Conservation (phyloP, 2,329 filamentous ascomycete species). For the Claviceps capensis region DNA sequence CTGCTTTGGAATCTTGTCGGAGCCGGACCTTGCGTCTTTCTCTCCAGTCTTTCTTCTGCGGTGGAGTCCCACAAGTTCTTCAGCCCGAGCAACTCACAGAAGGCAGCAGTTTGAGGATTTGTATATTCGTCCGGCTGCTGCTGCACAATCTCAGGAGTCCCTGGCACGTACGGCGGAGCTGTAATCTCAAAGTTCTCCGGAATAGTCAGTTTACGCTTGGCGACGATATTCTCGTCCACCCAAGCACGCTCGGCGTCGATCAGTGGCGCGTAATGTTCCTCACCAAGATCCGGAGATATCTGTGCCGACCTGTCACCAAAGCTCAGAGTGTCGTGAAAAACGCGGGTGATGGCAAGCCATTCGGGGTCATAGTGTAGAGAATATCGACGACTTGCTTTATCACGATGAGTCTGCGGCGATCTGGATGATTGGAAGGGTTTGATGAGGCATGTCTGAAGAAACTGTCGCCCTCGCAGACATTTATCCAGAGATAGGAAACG, state of each 20-base stretch:
- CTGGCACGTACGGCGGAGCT: conserved; percentile 54
- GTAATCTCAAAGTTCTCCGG: conserved; percentile 68
- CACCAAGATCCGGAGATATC: conserved; percentile 48
- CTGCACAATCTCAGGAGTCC: conserved; percentile 40
- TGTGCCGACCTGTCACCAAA: conserved; percentile 45
- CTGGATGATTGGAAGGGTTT: conserved; percentile 26
- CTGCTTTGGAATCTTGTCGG: conserved; percentile 22
- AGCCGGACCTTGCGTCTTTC: conserved; percentile 44
- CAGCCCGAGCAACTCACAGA: conserved; percentile 67
- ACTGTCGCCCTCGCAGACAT: conserved; percentile 65
- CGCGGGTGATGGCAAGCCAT: conserved; percentile 87
- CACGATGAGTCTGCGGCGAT: conserved; percentile 11
- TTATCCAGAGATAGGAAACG: conserved; percentile 88
- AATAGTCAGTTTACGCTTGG: conserved; percentile 46
- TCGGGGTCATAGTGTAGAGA: conserved; percentile 74
- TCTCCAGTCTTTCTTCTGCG: conserved; percentile 53
- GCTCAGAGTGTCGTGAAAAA: conserved; percentile 52
- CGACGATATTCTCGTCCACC: conserved; percentile 65
- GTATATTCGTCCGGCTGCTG: conserved; percentile 68
- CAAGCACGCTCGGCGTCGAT: conserved; percentile 63
- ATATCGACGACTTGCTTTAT: conserved; percentile 27
- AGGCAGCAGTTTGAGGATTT: conserved; percentile 72
- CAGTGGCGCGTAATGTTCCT: conserved; percentile 50
- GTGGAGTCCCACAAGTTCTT: conserved; percentile 60
- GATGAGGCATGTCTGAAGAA: conserved; percentile 65